Percentiles rank a stretch among this genome's conserved stretches.
These are phyloP conservation scores for Pseudogymnoascus sp. DNA, from an alignment of 2,329 filamentous ascomycete species.

Conservation along the genomic window DNA sequence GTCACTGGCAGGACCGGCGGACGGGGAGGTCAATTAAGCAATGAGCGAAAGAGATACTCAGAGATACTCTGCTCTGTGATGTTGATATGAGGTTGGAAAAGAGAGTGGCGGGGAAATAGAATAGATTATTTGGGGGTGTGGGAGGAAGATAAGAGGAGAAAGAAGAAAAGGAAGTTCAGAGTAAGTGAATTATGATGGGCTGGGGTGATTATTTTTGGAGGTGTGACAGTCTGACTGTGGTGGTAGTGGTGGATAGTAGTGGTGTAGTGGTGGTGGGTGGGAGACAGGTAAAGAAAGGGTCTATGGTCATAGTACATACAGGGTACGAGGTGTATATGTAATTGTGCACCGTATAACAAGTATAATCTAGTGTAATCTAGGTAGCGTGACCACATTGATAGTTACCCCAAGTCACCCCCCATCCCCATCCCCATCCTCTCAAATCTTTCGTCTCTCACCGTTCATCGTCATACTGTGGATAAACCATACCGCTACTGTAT, in stretches of 20 bases:
- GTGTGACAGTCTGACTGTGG: not conserved
- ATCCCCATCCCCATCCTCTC: not conserved
- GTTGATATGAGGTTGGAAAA: not conserved
- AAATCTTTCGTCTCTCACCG: not conserved
- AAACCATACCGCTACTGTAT: not conserved
- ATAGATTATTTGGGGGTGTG: not conserved
- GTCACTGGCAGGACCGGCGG: not conserved
- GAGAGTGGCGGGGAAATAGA: not conserved
- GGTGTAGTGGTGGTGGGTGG: not conserved
- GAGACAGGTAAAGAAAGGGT: not conserved
- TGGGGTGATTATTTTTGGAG: not conserved
- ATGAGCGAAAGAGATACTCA: not conserved
- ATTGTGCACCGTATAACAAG: not conserved
- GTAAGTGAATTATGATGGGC: not conserved
- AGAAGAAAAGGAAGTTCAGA: not conserved
- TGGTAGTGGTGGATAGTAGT: not conserved
- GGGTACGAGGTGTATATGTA: not conserved
- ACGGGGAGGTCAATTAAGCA: not conserved
- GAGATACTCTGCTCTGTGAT: not conserved
- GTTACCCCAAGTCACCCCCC: too few species aligned
- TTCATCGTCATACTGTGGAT: not conserved
- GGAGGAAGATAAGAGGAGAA: not conserved
- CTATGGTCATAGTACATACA: not conserved
- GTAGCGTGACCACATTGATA: too few species aligned
- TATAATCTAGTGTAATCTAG: too few species aligned